Base-by-base conservation (phyloP, 2,329 filamentous ascomycete genomes). In the Teratosphaeria destructans region DNA sequence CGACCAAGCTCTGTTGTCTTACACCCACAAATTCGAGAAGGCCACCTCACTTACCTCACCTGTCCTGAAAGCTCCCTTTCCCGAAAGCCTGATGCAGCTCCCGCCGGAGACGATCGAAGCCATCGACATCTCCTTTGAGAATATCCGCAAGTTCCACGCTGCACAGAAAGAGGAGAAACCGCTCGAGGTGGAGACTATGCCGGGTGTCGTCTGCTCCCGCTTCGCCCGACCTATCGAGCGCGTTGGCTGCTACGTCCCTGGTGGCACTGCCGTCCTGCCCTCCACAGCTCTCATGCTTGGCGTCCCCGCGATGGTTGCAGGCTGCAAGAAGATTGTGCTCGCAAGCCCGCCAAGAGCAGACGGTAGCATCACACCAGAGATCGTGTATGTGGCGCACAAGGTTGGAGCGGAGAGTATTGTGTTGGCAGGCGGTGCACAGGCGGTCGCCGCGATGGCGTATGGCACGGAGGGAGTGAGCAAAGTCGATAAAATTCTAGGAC, bases 1-100 rank as follows among this genome's bases (percentile, higher is more conserved):
- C 57, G 94, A 99, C 75, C 87, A 87, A 68, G 92, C 90, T 3
- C 81, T 99, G 27, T 82, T 99, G 53, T 87, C 89, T 56, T 97
- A 96, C 75, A 97, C 94, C 1, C 92, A 96, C 82, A 96, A 95
- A 74, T 99, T 99, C 67, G 94, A 99, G 72, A 96, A 93, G 77
- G 94, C 93, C 0, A 95, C 90, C 0, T 93, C 89, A 2, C 79
- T 99, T 61, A 94, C 85, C 14, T 93, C 91, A 0, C 90, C 93
- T 0, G 91, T 99, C 14, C 80, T 99, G 63, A 88, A 85, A 69
- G 93, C 94, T 0, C 94, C 94, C 0, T 99, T 96, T 79, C 86
- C 90, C 0, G 76, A 86, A 65, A 83, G 86, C 61, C 79, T 97
- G 53, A 97, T 99, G 94, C 81, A 90, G 63, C 80, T 99, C 16